Evolutionary conservation across 257 asterid genomes (phyloP), one percentile per base, ranked within the genome.

Genomic region (Misopates orontium): DNA sequence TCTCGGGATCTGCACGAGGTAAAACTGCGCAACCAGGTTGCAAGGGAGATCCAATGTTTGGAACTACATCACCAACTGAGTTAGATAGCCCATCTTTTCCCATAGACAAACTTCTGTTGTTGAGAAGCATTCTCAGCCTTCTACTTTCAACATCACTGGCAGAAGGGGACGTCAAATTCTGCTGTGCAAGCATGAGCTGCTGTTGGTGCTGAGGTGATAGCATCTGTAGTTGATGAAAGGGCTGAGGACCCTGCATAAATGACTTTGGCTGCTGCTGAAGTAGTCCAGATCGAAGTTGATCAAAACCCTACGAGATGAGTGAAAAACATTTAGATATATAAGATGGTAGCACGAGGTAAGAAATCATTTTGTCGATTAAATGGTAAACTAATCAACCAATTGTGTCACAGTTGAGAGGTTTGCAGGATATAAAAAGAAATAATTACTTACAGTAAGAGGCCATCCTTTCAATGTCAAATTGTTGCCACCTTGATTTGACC

Each of bases 211-310:
- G 99, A 31, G 95, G 95, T 63, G 98, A 70, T 42, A 94, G 76
- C 95, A 94, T 88, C 79, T 90, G 99, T 45, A 90, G 71, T 71
- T 90, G 98, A 84, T 85, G 95, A 70, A 83, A 94, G 39, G 98
- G 93, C 76, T 94, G 99, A 45, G 91, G 79, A 23, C 96, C 95
- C 71, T 89, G 98, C 91, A 90, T 85, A 69, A 80, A 87, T 60
- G 98, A 76, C 80, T 94, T 94, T 52, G 86, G 96, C 81, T 88
- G 99, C 81, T 88, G 99, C 90, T 83, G 99, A 67, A 90, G 93
- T 74, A 93, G 81, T 68, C 97, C 97, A 3, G 96, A 69, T 12
- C 98, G 97, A 42, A 94, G 87, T 81, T 85, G 99, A 69, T 90
- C 97, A 17, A 88, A 74, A 74, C 95, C 96, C 97, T 92, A 68